Conservation (phyloP, 2,329 filamentous ascomycete genomes). For the Nannizziopsis arthrosporioides region DNA sequence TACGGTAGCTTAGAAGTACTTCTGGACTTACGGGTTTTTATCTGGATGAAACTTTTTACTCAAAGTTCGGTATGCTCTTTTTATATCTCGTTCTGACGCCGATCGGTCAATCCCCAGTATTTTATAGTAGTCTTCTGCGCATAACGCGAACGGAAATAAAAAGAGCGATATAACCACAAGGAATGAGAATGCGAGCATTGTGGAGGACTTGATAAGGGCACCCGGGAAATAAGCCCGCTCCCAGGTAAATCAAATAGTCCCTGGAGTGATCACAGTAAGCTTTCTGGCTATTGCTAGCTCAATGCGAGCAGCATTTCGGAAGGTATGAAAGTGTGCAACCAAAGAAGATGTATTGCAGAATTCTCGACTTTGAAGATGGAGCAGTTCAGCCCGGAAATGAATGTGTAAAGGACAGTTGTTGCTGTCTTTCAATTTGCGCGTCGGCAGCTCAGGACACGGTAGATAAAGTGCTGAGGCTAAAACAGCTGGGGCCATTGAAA, state of each 20-base stretch:
- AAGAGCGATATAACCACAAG: slow-evolving; percentile 25
- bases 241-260: background rate
- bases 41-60: slow-evolving; percentile 96
- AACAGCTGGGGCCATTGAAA: too few relatives aligned
- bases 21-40: slow-evolving; percentile 79
- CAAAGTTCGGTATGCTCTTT: slow-evolving; percentile 79
- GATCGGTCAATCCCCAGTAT: slow-evolving; percentile 67
- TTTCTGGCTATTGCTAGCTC: background rate
- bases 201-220: background rate
- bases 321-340: background rate
- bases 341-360: background rate
- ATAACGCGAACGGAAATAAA: slow-evolving; percentile 30
- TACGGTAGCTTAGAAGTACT: too few relatives aligned
- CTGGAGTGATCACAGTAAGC: background rate
- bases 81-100: slow-evolving; percentile 78
- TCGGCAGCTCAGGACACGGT: too few relatives aligned
- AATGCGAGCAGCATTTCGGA: slow-evolving; percentile 5
- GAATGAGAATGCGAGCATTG: slow-evolving; percentile 28
- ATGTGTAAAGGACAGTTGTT: too few relatives aligned
- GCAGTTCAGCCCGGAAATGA: too few relatives aligned
- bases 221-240: too few relatives aligned
- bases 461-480: too few relatives aligned
- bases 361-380: too few relatives aligned
- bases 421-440: too few relatives aligned
- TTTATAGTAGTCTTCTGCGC: slow-evolving; percentile 45